Conservation (phyloP, 495 filamentous ascomycete species). For the Pseudoneurospora amorphoporcata region DNA sequence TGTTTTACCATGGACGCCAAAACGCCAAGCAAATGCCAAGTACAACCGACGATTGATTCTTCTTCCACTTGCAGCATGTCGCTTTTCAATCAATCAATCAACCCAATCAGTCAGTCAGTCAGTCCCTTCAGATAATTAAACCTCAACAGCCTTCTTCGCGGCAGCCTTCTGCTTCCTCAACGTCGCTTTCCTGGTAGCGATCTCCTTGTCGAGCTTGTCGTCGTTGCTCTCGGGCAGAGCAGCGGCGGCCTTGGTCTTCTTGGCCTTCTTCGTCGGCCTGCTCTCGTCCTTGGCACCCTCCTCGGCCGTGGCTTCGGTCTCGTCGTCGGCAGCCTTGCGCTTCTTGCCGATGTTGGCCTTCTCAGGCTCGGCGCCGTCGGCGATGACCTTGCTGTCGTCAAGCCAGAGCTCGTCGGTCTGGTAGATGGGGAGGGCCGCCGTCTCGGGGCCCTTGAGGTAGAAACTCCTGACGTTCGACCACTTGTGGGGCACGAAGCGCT, state of each 20-base stretch:
- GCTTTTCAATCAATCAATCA: slow-evolving; percentile 5
- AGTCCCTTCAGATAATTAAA: slow-evolving; percentile 7
- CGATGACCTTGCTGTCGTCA: slow-evolving; percentile 66
- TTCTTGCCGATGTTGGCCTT: slow-evolving; percentile 56
- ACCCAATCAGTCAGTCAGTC: neutral
- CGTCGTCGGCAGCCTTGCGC: slow-evolving; percentile 42
- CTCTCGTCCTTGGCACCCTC: slow-evolving; percentile 32
- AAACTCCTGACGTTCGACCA: slow-evolving; percentile 76
- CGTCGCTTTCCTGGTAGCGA: slow-evolving; percentile 48
- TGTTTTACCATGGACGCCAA: slow-evolving; percentile 11
- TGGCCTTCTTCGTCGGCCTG: slow-evolving; percentile 42
- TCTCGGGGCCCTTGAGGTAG: slow-evolving; percentile 81
- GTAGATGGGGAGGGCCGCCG: slow-evolving; percentile 83
- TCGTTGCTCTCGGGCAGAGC: slow-evolving; percentile 36
- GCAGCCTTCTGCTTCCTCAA: slow-evolving; percentile 51
- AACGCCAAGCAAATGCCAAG: slow-evolving; percentile 11
- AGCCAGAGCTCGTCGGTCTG: slow-evolving; percentile 83
- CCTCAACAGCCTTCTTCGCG: slow-evolving; percentile 33
- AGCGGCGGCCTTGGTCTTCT: slow-evolving; percentile 26
- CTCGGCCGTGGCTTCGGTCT: slow-evolving; percentile 32
- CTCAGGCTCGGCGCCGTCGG: slow-evolving; percentile 45
- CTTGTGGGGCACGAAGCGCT: slow-evolving; percentile 68
- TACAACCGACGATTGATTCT: neutral
- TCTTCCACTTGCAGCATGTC: slow-evolving; percentile 4
- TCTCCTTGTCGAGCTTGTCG: slow-evolving; percentile 47